These are phyloP conservation scores for Platanus orientalis DNA, from an alignment of 164 flowering plant genomes.

Conservation along the genomic window DNA sequence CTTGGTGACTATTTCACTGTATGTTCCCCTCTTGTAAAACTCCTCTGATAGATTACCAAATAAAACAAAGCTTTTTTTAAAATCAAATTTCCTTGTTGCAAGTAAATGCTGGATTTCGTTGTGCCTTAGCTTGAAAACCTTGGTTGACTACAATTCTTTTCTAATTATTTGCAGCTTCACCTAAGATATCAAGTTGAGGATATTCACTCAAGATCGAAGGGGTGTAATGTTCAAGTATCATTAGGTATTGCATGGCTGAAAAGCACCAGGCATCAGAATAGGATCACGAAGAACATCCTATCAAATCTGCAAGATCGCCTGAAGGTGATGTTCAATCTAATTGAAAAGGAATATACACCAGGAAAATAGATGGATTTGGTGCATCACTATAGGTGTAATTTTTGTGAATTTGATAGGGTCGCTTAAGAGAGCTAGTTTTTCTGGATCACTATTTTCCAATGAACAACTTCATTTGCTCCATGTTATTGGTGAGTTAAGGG, in stretches of 20 bases:
- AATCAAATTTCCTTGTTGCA: neutral
- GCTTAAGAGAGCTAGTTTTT: neutral
- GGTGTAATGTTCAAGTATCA: constrained; percentile 51
- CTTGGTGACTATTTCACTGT: constrained; percentile 86
- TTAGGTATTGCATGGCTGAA: constrained; percentile 87
- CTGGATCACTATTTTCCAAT: neutral
- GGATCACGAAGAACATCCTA: constrained; percentile 62
- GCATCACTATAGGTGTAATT: neutral
- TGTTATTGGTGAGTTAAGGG: neutral
- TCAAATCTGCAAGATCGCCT: constrained; percentile 62
- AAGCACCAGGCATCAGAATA: constrained; percentile 71
- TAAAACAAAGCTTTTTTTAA: too few species aligned
- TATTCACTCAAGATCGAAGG: constrained; percentile 43
- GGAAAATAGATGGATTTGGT: constrained; percentile 1
- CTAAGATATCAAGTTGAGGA: constrained; percentile 79
- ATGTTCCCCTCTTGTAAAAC: constrained; percentile 15
- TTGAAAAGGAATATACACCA: constrained; percentile 55
- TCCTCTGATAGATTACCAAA: neutral
- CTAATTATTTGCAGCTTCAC: constrained; percentile 64
- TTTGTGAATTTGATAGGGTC: neutral
- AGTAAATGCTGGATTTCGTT: neutral
- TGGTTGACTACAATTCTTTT: constrained; percentile 1
- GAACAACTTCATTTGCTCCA: neutral
- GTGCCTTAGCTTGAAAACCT: neutral
- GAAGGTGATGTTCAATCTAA: constrained; percentile 43